Evolutionary conservation across 2,329 filamentous ascomycete genomes (phyloP), one percentile per base, ranked within the genome.

Genomic region (Fusarium irregulare): DNA sequence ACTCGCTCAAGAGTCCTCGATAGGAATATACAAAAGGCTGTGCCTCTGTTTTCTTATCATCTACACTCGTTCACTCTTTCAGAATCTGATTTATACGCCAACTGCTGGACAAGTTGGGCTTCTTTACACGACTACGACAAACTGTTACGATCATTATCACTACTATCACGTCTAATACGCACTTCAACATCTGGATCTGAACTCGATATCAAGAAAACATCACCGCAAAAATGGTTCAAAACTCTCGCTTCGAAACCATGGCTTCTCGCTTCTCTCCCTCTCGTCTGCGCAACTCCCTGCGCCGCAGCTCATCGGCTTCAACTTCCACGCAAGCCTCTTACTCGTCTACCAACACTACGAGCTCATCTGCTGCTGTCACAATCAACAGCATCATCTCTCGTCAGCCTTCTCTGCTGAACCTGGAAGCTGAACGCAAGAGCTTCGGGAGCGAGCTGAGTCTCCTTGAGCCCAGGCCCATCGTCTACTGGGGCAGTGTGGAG

Each of bases 401-500:
- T n/a, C 87, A 87, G 71, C 85, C 86, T 14, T 88, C 85, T 20
- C 83, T 88, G 67, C 75, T 86, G n/a, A 82, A 85, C 73, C 79
- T 88, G 65, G 86, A 89, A 73, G 86, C 87, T 73, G 88, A 90
- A 78, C 84, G 83, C 68, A 80, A 79, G 73, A 83, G 78, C 71
- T 88, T 87, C 57, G 82, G 83, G 12, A 81, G 80, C 54, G 87
- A 87, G 72, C 80, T 90, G 11, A 82, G 81, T 71, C 80, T 91
- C 20, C 83, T 91, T 27, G 88, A 91, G 78, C 88, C 88, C 4
- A 80, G 88, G 45, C 88, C 88, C 13, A 83, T 89, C 37, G 86
- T 89, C 56, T 89, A 89, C 79, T 90, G 88, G 85, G 87, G 86
- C 69, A 87, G 88, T 41, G 77, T 90, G 49, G 88, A 90, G 78